Base-by-base conservation (phyloP, 257 asterid species). In the Petunia axillaris region DNA sequence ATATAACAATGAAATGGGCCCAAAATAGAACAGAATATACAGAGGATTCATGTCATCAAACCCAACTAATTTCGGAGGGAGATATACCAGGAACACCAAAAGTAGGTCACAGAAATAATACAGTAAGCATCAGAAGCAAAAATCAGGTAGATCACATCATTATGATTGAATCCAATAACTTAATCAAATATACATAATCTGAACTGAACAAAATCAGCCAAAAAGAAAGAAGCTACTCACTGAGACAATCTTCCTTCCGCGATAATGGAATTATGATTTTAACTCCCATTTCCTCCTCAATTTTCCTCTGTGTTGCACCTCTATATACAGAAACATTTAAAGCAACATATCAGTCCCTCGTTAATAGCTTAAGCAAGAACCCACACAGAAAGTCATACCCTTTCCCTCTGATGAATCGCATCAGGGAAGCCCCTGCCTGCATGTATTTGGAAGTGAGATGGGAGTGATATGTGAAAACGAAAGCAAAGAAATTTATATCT, bases 381-480 rank as follows among this genome's bases (percentile, higher is more conserved):
- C 14, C 48, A 50, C 37, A 48, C 52, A 74, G 73, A 83, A 8
- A 44, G 54, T 8, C 90, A 64, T 91, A 95, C 99, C 91, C 84
- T 90, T 89, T 92, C 76, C 97, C 97, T 89, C 77, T 87, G 84
- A 95, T 79, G 87, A 91, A 93, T 79, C 90, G 92, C 91, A 93
- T 90, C 83, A 95, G 82, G 44, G 97, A 88, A 71, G 85, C 81
- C 81, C 97, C 98, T 85, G 89, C 85, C 98, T 95, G 92, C 89
- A 93, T 82, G 79, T 44, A 76, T 79, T 84, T 52, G 37, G 67
- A 81, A 39, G 84, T 73, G 53, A 80, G 83, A 53, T n/a, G 44
- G 48, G 73, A 54, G 64, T 16, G 80, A 54, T 48, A 76, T 54
- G 48, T 64, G 53, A 75, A 66, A 25, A 39, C 1, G 44, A 35